phyloP scores from a whole-genome alignment of 257 asterid genomes.

The Lycium ferocissimum region DNA sequence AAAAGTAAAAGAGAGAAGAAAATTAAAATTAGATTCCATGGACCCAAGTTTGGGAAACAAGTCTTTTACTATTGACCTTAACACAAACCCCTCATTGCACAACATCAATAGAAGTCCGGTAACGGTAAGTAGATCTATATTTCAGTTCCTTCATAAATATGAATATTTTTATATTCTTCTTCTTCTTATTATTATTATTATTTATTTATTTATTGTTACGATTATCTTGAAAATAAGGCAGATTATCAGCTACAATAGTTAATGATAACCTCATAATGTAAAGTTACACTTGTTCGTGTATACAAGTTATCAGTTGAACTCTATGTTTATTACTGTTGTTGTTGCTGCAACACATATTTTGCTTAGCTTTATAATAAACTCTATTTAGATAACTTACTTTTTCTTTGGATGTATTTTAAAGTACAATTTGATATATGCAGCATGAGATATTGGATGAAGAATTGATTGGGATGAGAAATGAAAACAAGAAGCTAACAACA shows the following conservation, averaged over 20 bases:
- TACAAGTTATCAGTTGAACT: too few species aligned
- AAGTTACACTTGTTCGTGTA: too few species aligned
- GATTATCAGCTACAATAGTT: not conserved
- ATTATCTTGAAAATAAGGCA: not conserved
- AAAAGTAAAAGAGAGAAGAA: not conserved
- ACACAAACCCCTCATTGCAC: not conserved
- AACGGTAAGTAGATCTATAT: not conserved
- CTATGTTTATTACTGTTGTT: too few species aligned
- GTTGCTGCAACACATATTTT: too few species aligned
- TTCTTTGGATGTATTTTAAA: not conserved
- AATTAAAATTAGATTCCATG: slow-evolving; percentile 10
- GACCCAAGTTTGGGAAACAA: slow-evolving; percentile 8
- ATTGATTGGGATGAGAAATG: slow-evolving; percentile 50
- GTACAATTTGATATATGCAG: slow-evolving; percentile 39
- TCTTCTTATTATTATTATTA: too few species aligned
- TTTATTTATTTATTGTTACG: not conserved
- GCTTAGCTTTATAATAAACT: too few species aligned
- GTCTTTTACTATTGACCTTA: slow-evolving; percentile 43
- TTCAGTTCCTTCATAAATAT: not conserved
- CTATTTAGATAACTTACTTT: too few species aligned
- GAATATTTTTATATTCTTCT: not conserved
- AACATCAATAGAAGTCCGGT: too few species aligned
- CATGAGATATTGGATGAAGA: slow-evolving; percentile 47
- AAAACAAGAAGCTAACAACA: slow-evolving; percentile 64
- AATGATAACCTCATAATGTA: not conserved